phyloP scores from a whole-genome alignment of 2,329 filamentous ascomycete species.

The Aspergillus sp. region DNA sequence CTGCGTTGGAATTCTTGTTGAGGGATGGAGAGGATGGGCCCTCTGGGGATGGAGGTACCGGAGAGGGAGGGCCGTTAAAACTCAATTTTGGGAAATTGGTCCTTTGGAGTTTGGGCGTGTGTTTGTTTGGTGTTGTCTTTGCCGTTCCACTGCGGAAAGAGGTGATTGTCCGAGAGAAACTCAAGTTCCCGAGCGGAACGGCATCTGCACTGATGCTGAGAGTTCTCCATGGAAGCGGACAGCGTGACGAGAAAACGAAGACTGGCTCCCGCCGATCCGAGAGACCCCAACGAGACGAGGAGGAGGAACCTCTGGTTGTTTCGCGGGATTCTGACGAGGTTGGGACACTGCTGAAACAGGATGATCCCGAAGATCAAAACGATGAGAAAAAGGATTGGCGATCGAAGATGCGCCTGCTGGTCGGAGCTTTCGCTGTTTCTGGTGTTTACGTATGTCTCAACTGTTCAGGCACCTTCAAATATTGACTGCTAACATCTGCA shows the following conservation, averaged over 20 bases:
- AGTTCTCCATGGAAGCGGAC: constrained; percentile 70
- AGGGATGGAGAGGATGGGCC: constrained; percentile 75
- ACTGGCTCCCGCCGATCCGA: constrained; percentile 14
- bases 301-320: constrained; percentile 31
- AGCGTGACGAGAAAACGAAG: constrained; percentile 44
- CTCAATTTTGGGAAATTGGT: constrained; percentile 75
- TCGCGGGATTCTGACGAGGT: constrained; percentile 39
- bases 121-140: constrained; percentile 96
- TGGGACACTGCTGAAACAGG: constrained; percentile 53
- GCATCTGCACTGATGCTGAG: constrained; percentile 92
- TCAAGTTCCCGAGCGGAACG: constrained; percentile 93
- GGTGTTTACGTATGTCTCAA: constrained; percentile 50
- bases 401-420: constrained; percentile 59
- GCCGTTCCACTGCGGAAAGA: constrained; percentile 87
- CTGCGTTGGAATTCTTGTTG: constrained; percentile 84
- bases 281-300: constrained; percentile 22
- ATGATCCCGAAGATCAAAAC: constrained; percentile 28
- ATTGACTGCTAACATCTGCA: constrained; percentile 40
- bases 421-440: constrained; percentile 60
- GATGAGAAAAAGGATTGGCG: constrained; percentile 57
- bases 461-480: background rate
- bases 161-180: constrained; percentile 86
- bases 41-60: constrained; percentile 65
- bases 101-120: constrained; percentile 87
- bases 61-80: constrained; percentile 75